phyloP scores from a whole-genome alignment of 768 basidiomycete genomes.

The Suillus subalutaceus region DNA sequence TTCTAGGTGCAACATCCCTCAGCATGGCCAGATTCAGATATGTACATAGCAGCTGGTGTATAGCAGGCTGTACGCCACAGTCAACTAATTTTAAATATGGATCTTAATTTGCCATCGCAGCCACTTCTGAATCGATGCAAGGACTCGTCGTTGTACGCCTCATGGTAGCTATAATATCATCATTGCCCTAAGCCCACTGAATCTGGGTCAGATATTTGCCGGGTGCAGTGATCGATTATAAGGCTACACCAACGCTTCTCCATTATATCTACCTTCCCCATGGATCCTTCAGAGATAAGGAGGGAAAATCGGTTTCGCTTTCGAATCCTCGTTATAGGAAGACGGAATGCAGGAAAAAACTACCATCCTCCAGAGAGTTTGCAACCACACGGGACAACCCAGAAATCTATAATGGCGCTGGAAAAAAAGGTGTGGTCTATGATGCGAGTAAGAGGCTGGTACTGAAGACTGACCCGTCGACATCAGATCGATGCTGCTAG shows the following conservation, averaged over 20 bases:
- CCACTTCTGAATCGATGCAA: no score
- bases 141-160: no score
- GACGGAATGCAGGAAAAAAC: conserved; percentile 45
- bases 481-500: conserved; percentile 7
- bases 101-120: no score
- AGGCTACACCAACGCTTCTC: neutral
- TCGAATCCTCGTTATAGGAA: conserved; percentile 44
- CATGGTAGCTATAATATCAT: no score
- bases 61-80: no score
- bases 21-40: no score
- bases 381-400: conserved; percentile 38
- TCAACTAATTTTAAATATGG: no score
- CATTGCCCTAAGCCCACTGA: no score
- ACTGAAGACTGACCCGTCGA: neutral
- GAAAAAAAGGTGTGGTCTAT: conserved; percentile 19
- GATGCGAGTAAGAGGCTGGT: neutral
- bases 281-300: conserved; percentile 8
- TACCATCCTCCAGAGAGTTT: conserved; percentile 41
- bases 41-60: no score
- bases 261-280: neutral
- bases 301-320: conserved; percentile 25
- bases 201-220: no score
- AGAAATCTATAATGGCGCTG: conserved; percentile 23
- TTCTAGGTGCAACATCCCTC: no score
- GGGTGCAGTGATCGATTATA: no score